Evolutionary conservation across 1,284 basidiomycete genomes (phyloP), one percentile per base, ranked within the genome.

Genomic region (Moesziomyces sp.): DNA sequence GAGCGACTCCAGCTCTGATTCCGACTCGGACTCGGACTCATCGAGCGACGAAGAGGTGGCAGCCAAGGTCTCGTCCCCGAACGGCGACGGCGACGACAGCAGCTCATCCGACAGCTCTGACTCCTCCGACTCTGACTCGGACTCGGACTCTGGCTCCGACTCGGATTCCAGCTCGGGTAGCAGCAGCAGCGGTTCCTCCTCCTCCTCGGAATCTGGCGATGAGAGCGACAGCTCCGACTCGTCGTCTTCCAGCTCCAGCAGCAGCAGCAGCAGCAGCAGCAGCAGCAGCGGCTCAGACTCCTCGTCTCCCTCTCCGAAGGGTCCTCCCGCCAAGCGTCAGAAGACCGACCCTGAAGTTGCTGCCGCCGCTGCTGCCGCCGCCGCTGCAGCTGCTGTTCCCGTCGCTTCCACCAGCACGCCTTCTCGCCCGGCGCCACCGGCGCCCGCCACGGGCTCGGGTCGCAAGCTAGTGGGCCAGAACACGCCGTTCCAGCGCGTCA

Each of bases 401-500:
- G 16, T 21, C 40, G 28, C 56, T 44, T 62, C 52, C 10, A 54
- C 46, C 23, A 55, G 50, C 61, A 42, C 45, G 51, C 40, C 35
- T 49, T 56, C 11, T 34, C 56, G 28, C 21, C 51, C 11, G 23
- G 50, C 49, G 46, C 47, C 14, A 16, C 43, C 2, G 51, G 46
- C 46, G 47, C 58, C 42, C 73, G 75, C 44, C 46, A 50, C 16
- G 40, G 38, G 16, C 38, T 40, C 38, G 38, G 38, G 38, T 3
- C 38, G 38, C 16, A 40, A 40, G 38, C 16, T 16, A 7, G 38
- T 53, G 14, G 30, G 42, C n/a, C 45, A 50, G 23, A 75, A 71
- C 61, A 63, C 76, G 58, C 84, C 84, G 48, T 98, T 98, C 87
- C 90, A 91, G 83, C 88, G 96, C 35, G 89, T 98, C 65, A 91